Evolutionary conservation across 495 filamentous ascomycete genomes (phyloP).

Genomic region (Talaromyces adpressus): DNA sequence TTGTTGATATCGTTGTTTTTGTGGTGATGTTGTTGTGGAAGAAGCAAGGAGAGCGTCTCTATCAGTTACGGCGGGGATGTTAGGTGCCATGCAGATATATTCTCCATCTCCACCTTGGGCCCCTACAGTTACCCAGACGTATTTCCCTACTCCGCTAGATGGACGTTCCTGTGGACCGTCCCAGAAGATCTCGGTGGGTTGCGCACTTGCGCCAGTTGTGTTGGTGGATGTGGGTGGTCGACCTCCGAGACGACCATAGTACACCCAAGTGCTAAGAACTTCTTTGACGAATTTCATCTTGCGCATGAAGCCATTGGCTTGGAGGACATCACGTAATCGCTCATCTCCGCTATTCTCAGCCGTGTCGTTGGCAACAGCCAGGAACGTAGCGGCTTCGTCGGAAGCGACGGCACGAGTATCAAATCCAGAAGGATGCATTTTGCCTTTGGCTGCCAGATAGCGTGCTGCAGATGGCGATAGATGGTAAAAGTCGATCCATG

Average conservation of each 20-base stretch:
- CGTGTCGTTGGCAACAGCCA: slow-evolving; percentile 49
- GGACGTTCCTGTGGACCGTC: slow-evolving; percentile 53
- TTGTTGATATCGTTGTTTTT: neutral
- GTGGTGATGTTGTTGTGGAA: neutral
- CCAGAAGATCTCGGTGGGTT: slow-evolving; percentile 54
- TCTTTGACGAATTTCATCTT: slow-evolving; percentile 72
- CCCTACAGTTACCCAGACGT: slow-evolving; percentile 80
- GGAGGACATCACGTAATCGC: slow-evolving; percentile 53
- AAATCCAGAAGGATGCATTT: slow-evolving; percentile 46
- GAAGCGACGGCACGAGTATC: slow-evolving; percentile 47
- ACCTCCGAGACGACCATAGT: slow-evolving; percentile 60
- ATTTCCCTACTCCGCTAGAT: slow-evolving; percentile 52
- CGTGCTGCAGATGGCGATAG: slow-evolving; percentile 63
- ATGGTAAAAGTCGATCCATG: slow-evolving; percentile 78
- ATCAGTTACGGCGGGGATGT: neutral
- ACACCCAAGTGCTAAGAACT: slow-evolving; percentile 66
- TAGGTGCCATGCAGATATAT: slow-evolving; percentile 34
- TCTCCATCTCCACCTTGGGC: slow-evolving; percentile 64
- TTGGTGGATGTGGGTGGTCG: slow-evolving; percentile 16
- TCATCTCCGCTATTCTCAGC: slow-evolving; percentile 45
- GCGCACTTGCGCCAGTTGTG: slow-evolving; percentile 40
- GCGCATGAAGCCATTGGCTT: slow-evolving; percentile 69
- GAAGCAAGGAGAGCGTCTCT: neutral
- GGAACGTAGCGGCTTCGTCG: slow-evolving; percentile 55
- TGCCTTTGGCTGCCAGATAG: slow-evolving; percentile 52